phyloP scores from a whole-genome alignment of 345 rosid genomes.

The Citrus medica region DNA sequence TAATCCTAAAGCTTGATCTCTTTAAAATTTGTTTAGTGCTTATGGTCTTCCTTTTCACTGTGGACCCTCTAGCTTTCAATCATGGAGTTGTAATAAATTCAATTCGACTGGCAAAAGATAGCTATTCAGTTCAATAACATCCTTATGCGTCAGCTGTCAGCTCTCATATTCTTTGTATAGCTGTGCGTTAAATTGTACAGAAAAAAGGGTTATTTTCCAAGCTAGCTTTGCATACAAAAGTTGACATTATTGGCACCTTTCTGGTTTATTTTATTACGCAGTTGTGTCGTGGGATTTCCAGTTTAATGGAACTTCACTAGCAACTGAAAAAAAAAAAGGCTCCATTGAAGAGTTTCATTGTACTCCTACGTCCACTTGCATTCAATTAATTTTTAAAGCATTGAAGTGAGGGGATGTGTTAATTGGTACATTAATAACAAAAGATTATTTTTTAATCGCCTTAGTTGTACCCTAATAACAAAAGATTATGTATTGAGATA shows the following conservation, averaged over 20 bases:
- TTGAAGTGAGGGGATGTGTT: not conserved
- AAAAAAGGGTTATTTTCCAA: not conserved
- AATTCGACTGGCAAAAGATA: not conserved
- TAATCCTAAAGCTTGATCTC: conserved; percentile 12
- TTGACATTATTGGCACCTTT: conserved; percentile 5
- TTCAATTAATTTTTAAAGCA: not conserved
- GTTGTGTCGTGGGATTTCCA: not conserved
- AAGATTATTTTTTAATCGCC: too few relatives aligned
- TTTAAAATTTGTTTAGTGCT: not conserved
- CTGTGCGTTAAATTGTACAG: not conserved
- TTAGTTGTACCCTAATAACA: not conserved
- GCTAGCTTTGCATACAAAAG: not conserved
- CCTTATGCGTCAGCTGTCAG: conserved; percentile 3
- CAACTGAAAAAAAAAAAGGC: not conserved
- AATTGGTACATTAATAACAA: not conserved
- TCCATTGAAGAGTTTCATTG: not conserved
- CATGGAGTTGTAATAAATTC: not conserved
- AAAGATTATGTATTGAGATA: not conserved
- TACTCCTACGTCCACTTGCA: not conserved
- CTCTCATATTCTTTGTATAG: not conserved
- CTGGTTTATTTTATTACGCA: not conserved
- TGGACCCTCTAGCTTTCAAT: conserved; percentile 5
- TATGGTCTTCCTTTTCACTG: conserved; percentile 1
- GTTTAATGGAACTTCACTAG: not conserved
- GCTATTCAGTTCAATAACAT: not conserved